phyloP scores from a whole-genome alignment of 208 protist genomes.

The Leishmania tropica region DNA sequence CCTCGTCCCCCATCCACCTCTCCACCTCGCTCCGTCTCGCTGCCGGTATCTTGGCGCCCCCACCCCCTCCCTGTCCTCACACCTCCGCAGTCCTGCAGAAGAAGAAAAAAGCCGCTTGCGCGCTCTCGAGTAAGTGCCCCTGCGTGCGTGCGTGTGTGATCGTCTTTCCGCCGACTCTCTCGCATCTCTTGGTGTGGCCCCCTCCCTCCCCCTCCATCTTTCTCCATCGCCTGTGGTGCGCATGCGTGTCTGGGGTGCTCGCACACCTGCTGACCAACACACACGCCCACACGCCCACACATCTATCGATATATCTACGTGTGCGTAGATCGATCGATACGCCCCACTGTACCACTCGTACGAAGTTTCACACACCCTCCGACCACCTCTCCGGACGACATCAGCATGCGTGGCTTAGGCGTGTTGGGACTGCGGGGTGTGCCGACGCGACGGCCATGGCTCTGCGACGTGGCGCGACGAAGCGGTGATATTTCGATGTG shows the following conservation, averaged over 20 bases:
- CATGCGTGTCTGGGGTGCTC: background rate
- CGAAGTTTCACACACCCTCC: background rate
- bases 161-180: background rate
- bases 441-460: background rate
- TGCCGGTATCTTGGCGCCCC: background rate
- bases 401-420: background rate
- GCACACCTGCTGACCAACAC: background rate
- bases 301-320: background rate
- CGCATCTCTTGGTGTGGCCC: background rate
- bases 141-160: background rate
- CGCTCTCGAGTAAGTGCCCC: background rate
- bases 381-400: background rate
- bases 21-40: background rate
- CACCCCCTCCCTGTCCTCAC: background rate
- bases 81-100: background rate
- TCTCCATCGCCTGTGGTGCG: background rate
- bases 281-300: background rate
- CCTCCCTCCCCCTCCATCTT: background rate
- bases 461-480: conserved; percentile 1
- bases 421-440: background rate
- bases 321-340: background rate
- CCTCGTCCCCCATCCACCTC: background rate
- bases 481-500: background rate
- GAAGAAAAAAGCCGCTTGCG: background rate
- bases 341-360: background rate